Evolutionary conservation across 1,139 yeast species (phyloP), one percentile per base, ranked within the genome.

Genomic region (Trichomonascaceae sp.): DNA sequence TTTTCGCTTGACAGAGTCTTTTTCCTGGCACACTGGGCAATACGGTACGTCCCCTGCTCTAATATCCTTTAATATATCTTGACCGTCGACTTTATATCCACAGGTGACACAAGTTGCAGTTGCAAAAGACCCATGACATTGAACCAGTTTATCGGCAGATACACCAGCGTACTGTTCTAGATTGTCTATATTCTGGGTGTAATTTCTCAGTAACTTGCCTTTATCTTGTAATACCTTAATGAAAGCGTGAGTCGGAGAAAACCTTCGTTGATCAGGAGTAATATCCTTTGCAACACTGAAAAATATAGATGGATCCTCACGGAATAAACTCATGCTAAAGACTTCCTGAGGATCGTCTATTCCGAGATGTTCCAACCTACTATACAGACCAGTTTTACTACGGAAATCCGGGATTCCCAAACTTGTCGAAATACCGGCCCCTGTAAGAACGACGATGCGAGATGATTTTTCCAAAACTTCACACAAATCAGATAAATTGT

Each of bases 41-140:
- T 79, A 71, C 1, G 96, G 87, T 12, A 90, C 75, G 55, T 81
- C 79, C 55, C 81, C 76, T 1, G 71, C 70, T 58, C 86, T 74
- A 27, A 93, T 83, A 55, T 81, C 80, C 4, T 79, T 77, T 63
- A 79, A 86, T 3, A 93, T 77, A 18, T 74, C 73, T 53, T 80
- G 82, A 12, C 98, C 97, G 1, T 82, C 80, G 4, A 85, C 81
- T 63, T 79, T 74, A 67, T 78, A 78, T 53, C 81, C 79, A 68
- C 98, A 93, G 1, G 95, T 85, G 41, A 85, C 78, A 68, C 98
- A 93, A 1, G 93, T 83, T 1, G 97, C 98, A 0, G 82, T 80
- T 0, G 96, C 96, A 71, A 93, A 91, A 1, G 96, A 89, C 0
- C 99, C 99, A 70, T 93, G 99, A 66, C 99, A 93, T 70, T 91